Evolutionary conservation across 176 grass and related monocot species (phyloP), one percentile per base, ranked within the genome.

Genomic region (Carex myosuroides): DNA sequence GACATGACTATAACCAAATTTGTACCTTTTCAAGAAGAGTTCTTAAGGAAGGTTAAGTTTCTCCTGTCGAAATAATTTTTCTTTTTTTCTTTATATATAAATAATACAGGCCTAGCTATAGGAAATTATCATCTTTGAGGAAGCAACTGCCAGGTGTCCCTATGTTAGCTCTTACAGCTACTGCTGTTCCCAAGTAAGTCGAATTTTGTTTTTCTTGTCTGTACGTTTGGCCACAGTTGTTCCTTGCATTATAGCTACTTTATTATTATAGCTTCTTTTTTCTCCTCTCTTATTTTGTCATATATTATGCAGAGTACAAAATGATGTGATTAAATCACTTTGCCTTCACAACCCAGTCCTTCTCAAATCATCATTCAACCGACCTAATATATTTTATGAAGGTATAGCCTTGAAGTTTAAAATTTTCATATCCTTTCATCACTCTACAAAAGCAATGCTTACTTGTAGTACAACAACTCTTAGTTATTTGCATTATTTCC

Each of bases 371-470:
- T 98, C 95, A 60, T 98, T 98, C 84, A 98, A 98, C 85, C 87
- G 95, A 32, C 89, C 95, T 87, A 98, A 94, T 85, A 98, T 98
- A 93, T 98, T 91, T 63, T 98, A 98, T 91, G 91, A 98, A 98
- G 95, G 92, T 93, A 93, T 81, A 26, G 30, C 57, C 64, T 55
- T 70, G 33, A 53, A 41, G 12, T 74, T 56, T 37, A 3, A 56
- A 13, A 1, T 46, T 64, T 56, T 18, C 10, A 75, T 60, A 79
- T 37, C 80, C 60, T 42, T 13, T 32, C 32, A 53, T 80, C 21
- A 61, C 44, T 86, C 50, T 48, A 55, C 20, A 26, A 60, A 24
- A 42, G 17, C 42, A 24, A 44, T 81, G 18, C 8, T 41, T 81
- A 30, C 32, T 79, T 55, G 48, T 26, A 55, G 7, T 13, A 14